Evolutionary conservation across 2,329 filamentous ascomycete species (phyloP).

Genomic region (Colletotrichum caudatum): DNA sequence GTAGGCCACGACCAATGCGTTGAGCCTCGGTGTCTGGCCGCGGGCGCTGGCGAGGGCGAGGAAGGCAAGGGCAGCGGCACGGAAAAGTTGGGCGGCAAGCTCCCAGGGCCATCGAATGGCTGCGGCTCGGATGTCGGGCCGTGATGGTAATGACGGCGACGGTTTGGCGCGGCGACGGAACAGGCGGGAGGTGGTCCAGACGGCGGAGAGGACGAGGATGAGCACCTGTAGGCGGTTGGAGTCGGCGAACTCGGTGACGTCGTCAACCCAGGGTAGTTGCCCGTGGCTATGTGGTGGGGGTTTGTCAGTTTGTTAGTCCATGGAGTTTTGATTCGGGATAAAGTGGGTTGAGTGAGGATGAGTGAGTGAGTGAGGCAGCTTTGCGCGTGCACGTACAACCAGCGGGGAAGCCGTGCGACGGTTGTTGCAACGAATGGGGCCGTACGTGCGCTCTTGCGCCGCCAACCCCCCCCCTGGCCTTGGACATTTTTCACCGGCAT

Average conservation of each 20-base stretch:
- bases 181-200: constrained; percentile 52
- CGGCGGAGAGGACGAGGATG: constrained; percentile 53
- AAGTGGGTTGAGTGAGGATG: not conserved
- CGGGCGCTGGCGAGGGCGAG: constrained; percentile 52
- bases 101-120: constrained; percentile 58
- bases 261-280: constrained; percentile 52
- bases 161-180: constrained; percentile 49
- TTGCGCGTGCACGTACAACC: not conserved
- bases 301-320: constrained; percentile 18
- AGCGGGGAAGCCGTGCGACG: not conserved
- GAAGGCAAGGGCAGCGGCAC: constrained; percentile 56
- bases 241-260: constrained; percentile 54
- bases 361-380: not conserved
- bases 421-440: not conserved
- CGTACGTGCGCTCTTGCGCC: constrained; percentile 9
- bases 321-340: not conserved
- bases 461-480: not conserved
- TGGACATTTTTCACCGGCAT: not conserved
- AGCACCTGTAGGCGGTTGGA: constrained; percentile 56
- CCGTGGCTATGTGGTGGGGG: constrained; percentile 9
- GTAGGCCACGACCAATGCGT: constrained; percentile 54
- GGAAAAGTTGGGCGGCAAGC: constrained; percentile 55
- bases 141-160: constrained; percentile 39
- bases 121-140: constrained; percentile 51
- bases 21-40: constrained; percentile 52